Evolutionary conservation across 441 rosid species (phyloP).

Genomic region (Pelargonium myrrhifolium): DNA sequence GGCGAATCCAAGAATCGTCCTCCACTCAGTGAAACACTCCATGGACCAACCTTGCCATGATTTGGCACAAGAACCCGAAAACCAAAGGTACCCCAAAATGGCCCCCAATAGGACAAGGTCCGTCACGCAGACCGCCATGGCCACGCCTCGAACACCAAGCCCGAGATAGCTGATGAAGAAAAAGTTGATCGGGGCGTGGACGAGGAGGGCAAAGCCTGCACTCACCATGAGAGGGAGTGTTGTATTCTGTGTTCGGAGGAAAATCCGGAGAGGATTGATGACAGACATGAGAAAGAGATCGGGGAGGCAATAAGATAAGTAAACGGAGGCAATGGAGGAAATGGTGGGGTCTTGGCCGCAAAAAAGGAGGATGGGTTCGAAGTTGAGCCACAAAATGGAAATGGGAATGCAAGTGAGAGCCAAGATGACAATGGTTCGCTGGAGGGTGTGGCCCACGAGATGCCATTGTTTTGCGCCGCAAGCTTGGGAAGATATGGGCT

Average conservation of each 20-base stretch:
- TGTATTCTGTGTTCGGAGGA: slow-evolving; percentile 73
- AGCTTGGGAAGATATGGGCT: slow-evolving; percentile 95
- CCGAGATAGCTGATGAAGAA: slow-evolving; percentile 59
- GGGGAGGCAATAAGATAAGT: slow-evolving; percentile 65
- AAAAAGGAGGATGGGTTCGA: slow-evolving; percentile 57
- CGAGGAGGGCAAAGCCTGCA: slow-evolving; percentile 69
- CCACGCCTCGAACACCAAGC: slow-evolving; percentile 79
- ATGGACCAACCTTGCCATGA: slow-evolving; percentile 73
- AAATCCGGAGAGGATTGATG: slow-evolving; percentile 85
- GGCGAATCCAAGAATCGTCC: slow-evolving; percentile 65
- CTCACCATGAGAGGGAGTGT: slow-evolving; percentile 81
- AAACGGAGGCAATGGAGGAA: slow-evolving; percentile 65
- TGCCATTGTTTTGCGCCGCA: slow-evolving; percentile 85
- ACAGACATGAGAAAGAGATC: slow-evolving; percentile 78
- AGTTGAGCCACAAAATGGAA: slow-evolving; percentile 73
- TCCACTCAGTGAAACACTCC: slow-evolving; percentile 79
- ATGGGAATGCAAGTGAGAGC: slow-evolving; percentile 72
- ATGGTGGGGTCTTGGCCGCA: slow-evolving; percentile 83
- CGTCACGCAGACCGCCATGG: slow-evolving; percentile 76
- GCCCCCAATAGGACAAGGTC: slow-evolving; percentile 67
- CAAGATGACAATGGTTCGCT: slow-evolving; percentile 83
- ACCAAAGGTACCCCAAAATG: slow-evolving; percentile 53
- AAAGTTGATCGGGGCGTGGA: slow-evolving; percentile 69
- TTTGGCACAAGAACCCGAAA: slow-evolving; percentile 58
- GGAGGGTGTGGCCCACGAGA: slow-evolving; percentile 81